Base-by-base conservation (phyloP, 2,329 filamentous ascomycete species). In the Fusarium verrucosum region DNA sequence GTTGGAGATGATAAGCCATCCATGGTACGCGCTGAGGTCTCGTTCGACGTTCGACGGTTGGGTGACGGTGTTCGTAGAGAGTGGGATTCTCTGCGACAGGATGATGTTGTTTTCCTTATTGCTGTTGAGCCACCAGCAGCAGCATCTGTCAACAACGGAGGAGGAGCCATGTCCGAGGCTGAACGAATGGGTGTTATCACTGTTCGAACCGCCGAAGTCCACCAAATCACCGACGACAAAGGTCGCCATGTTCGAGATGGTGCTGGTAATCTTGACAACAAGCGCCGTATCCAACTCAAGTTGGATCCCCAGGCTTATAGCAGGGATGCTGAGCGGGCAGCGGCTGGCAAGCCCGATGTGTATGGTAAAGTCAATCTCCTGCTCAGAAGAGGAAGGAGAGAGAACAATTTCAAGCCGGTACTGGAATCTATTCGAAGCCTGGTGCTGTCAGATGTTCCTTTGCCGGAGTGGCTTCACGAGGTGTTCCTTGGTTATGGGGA, bases 401-500 rank as follows among this genome's bases (percentile, higher is more conserved):
- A 99, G 77, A 99, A 99, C 79, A 99, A 99, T 77, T 99, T 99
- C 82, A 96, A 92, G 73, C 89, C 94, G 10, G 89, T 99, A 10
- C 82, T 99, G 32, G 92, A 97, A 71, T 97, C 94, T 2, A 96
- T 99, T 73, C 92, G 90, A 72, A 91, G 87, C 65, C 84, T 99
- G 26, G 90, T 92, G 3, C 82, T 96, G 30, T 93, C 93, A 1
- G 92, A 96, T 69, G 89, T 94, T 19, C 91, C 92, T 8, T 83
- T 98, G 50, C 93, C 95, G 14, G 86, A 89, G 3, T 99, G 95
- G 95, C 83, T 99, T 38, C 92, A 97, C 72, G 95, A 98, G 68
- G 94, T 98, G 10, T 99, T 98, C 76, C 81, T 99, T n/a, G 95
- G 95, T 4, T 98, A 96, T 75, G 95, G 95, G 42, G 94, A 99